These are phyloP conservation scores for Sphagnum magellanicum DNA, from an alignment of 228 moss, liverwort and hornwort genomes.

Conservation along the genomic window DNA sequence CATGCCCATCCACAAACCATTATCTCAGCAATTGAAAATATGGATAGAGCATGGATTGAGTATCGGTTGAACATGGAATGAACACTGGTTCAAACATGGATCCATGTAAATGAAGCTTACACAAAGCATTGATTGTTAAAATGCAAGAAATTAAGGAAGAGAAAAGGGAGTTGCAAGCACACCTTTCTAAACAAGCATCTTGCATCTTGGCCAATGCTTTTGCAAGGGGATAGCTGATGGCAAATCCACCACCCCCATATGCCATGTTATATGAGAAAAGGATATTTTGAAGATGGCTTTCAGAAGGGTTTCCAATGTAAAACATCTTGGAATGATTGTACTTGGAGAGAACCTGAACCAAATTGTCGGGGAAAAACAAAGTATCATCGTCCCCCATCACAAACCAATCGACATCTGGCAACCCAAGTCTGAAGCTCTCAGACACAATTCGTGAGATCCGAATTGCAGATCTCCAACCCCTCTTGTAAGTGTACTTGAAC, in stretches of 20 bases:
- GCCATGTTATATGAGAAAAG: conserved; percentile 55
- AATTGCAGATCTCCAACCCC: conserved; percentile 43
- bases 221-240: conserved; percentile 42
- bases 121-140: too few relatives aligned
- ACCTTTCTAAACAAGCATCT: conserved; percentile 44
- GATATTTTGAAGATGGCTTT: conserved; percentile 53
- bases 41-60: too few relatives aligned
- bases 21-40: too few relatives aligned
- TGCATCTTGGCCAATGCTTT: conserved; percentile 35
- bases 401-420: conserved; percentile 67
- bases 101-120: too few relatives aligned
- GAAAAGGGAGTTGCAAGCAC: too few relatives aligned
- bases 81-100: too few relatives aligned
- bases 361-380: conserved; percentile 54
- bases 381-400: conserved; percentile 82
- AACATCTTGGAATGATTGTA: conserved; percentile 49
- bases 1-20: too few relatives aligned
- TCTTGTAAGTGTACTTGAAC: conserved; percentile 51
- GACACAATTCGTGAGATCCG: conserved; percentile 60
- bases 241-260: conserved; percentile 55
- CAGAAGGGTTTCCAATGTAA: conserved; percentile 53
- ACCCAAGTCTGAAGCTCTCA: conserved; percentile 32
- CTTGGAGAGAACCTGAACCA: conserved; percentile 56
- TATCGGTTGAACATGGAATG: too few relatives aligned
- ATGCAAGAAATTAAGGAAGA: too few relatives aligned